A percentile compares a stretch with the other conserved stretches of the same genome.
Conservation (phyloP, 1,284 basidiomycete genomes). For the Austroboletus olivaceoglutinosus region DNA sequence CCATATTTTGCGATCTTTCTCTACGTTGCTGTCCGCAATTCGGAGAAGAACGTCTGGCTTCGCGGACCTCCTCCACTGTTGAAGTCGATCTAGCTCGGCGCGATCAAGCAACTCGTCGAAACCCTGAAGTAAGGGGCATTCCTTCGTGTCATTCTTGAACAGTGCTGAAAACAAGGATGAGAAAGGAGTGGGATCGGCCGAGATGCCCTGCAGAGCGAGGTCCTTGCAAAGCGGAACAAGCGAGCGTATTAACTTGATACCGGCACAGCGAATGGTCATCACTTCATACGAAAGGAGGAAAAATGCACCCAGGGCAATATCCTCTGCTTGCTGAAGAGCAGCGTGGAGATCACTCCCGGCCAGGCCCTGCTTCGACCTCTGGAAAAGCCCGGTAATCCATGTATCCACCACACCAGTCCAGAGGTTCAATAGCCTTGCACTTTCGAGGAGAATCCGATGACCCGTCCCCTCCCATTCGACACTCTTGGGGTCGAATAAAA, state of each 20-base stretch:
- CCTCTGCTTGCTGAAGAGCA: constrained; percentile 46
- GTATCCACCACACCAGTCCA: constrained; percentile 76
- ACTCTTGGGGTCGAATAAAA: constrained; percentile 73
- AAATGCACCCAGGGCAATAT: constrained; percentile 72
- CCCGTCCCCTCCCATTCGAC: constrained; percentile 69
- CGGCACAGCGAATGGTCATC: constrained; percentile 49
- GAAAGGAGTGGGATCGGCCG: constrained; percentile 20
- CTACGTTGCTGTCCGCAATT: constrained; percentile 64
- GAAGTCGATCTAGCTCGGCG: constrained; percentile 54
- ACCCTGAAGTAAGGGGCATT: constrained; percentile 52
- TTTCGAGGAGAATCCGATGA: constrained; percentile 63
- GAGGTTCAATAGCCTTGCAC: constrained; percentile 59
- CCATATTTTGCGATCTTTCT: constrained; percentile 70
- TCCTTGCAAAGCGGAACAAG: constrained; percentile 45
- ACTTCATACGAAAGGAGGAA: constrained; percentile 76
- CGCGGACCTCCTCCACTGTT: constrained; percentile 59
- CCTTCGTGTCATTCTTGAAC: constrained; percentile 24
- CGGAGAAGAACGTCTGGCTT: constrained; percentile 54
- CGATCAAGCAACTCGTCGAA: constrained; percentile 65
- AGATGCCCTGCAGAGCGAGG: constrained; percentile 38
- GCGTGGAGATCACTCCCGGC: constrained; percentile 38
- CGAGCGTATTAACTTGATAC: constrained; percentile 59
- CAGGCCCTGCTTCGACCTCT: constrained; percentile 42
- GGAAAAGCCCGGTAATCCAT: constrained; percentile 56
- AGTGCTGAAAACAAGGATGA: constrained; percentile 48